phyloP scores from a whole-genome alignment of 352 stramenopile genomes.

The Globisporangium orthogonon region DNA sequence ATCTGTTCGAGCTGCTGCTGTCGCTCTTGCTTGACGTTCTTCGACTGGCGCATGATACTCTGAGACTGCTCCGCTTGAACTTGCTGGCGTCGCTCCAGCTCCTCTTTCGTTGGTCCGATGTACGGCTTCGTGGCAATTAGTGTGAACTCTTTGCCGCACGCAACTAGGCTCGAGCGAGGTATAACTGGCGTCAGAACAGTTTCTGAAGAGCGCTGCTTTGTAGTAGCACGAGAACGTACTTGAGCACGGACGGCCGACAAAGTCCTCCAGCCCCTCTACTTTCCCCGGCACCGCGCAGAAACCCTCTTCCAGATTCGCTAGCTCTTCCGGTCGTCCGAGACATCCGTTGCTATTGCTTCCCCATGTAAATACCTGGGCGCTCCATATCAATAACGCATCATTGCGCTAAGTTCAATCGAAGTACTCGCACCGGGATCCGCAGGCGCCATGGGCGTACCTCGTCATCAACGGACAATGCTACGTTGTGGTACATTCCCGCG shows the following conservation, averaged over 20 bases:
- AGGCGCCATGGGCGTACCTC: conserved; percentile 49
- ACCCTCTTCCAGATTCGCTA: conserved; percentile 62
- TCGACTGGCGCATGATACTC: conserved; percentile 45
- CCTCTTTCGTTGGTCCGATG: conserved; percentile 77
- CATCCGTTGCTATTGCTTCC: conserved; percentile 90
- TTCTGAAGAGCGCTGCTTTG: neutral
- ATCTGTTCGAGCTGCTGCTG: conserved; percentile 36
- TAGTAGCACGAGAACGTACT: conserved; percentile 31
- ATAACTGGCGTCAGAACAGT: neutral
- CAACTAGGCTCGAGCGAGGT: conserved; percentile 35
- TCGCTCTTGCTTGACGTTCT: conserved; percentile 35
- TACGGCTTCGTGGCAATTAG: conserved; percentile 91
- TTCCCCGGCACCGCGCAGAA: conserved; percentile 76
- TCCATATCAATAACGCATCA: no score
- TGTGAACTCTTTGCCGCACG: conserved; percentile 90
- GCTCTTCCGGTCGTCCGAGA: conserved; percentile 70
- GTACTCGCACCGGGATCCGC: no score
- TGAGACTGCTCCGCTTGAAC: conserved; percentile 31
- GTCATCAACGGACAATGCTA: conserved; percentile 85
- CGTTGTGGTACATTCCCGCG: conserved; percentile 90
- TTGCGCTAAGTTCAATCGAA: no score
- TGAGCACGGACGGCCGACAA: conserved; percentile 64
- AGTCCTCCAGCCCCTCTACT: conserved; percentile 63
- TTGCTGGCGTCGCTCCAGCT: conserved; percentile 37
- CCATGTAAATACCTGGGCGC: conserved; percentile 86